These are phyloP conservation scores for Colletotrichum scovillei DNA, from an alignment of 2,329 filamentous ascomycete species.

Conservation along the genomic window DNA sequence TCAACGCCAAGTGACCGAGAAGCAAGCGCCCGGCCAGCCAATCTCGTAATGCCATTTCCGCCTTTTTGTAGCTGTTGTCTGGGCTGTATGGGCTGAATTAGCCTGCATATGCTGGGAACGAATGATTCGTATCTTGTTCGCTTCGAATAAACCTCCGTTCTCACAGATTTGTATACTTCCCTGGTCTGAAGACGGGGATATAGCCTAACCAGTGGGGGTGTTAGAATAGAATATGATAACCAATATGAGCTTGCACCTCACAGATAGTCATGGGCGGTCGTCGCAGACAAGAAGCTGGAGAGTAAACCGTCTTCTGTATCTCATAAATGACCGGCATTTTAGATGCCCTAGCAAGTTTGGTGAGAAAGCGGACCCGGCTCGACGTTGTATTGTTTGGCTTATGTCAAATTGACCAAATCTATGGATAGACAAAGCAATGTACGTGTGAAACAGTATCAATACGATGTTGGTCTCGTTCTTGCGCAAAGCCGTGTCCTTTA, in stretches of 20 bases:
- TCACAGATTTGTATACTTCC: neutral
- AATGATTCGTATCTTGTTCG: neutral
- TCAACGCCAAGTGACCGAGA: neutral
- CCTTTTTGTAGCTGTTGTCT: neutral
- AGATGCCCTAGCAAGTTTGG: neutral
- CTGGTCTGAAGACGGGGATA: neutral
- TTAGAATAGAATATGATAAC: neutral
- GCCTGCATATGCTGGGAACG: neutral
- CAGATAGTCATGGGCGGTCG: neutral
- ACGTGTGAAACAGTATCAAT: neutral
- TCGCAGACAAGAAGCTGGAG: neutral
- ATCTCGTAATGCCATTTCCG: neutral
- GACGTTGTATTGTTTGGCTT: neutral
- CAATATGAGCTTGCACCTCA: neutral
- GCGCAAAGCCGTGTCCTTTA: neutral
- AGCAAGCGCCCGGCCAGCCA: neutral
- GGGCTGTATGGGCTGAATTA: neutral
- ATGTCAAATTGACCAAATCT: neutral
- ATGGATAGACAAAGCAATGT: neutral
- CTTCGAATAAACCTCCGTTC: neutral
- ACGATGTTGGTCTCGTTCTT: neutral
- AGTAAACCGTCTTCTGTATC: neutral
- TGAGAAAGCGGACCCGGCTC: constrained; percentile 9
- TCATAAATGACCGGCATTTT: neutral
- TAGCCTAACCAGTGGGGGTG: too few relatives aligned